These are phyloP conservation scores for Cylindrotheca closterium DNA, from an alignment of 108 stramenopile genomes.

Conservation along the genomic window DNA sequence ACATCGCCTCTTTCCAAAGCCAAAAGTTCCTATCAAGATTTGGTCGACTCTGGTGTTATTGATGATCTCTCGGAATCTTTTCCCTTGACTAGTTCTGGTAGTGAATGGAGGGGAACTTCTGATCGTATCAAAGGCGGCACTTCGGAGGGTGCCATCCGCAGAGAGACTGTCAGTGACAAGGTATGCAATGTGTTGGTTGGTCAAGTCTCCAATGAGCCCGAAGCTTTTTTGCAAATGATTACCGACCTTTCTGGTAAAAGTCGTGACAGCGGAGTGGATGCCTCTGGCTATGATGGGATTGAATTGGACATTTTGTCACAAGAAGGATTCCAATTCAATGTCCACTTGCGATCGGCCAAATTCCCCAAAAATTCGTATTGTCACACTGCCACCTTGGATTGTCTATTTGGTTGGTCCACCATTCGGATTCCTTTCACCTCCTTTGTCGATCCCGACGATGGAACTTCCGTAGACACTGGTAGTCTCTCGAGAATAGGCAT, in stretches of 20 bases:
- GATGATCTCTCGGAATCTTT: constrained; percentile 75
- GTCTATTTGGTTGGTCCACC: background rate
- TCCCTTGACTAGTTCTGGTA: constrained; percentile 72
- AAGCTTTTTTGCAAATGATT: constrained; percentile 83
- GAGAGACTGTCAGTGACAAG: constrained; percentile 32
- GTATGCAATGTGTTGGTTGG: constrained; percentile 57
- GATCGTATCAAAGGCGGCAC: constrained; percentile 76
- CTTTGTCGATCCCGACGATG: constrained; percentile 1
- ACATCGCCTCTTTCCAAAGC: constrained; percentile 39
- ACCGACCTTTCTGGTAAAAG: constrained; percentile 68
- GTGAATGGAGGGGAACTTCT: constrained; percentile 65
- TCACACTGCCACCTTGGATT: background rate
- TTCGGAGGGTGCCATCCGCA: constrained; percentile 30
- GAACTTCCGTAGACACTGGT: constrained; percentile 26
- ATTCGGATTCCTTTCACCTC: constrained; percentile 9
- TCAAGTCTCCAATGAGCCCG: constrained; percentile 56
- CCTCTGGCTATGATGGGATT: constrained; percentile 61
- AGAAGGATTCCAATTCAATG: constrained; percentile 1
- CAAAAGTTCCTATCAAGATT: constrained; percentile 47
- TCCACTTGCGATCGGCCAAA: background rate
- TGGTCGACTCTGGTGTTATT: constrained; percentile 57
- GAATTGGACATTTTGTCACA: constrained; percentile 70
- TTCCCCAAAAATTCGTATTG: background rate
- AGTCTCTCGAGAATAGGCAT: constrained; percentile 47
- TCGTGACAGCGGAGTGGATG: constrained; percentile 48